A percentile compares a stretch with the other conserved stretches of the same genome.
phyloP scores from a whole-genome alignment of 2,329 filamentous ascomycete species.

The Calonectria honghensis region DNA sequence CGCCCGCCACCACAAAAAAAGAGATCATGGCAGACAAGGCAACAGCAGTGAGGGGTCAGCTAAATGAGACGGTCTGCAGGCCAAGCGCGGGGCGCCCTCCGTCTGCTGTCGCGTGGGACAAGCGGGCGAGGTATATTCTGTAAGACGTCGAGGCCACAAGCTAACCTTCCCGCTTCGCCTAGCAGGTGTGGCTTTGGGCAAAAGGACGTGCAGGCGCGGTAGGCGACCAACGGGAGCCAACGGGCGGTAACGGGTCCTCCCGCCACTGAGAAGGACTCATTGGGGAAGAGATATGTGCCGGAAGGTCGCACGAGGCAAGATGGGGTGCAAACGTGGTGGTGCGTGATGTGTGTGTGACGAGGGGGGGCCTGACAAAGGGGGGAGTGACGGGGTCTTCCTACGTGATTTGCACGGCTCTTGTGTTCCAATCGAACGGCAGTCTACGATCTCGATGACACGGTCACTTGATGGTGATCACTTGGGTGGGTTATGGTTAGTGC shows the following conservation, averaged over 20 bases:
- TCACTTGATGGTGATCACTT: conserved; percentile 30
- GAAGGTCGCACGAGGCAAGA: not conserved
- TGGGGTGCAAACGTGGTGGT: not conserved
- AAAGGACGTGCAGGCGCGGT: not conserved
- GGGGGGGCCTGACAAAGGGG: not conserved
- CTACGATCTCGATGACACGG: conserved; percentile 10
- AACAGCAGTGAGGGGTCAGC: conserved; percentile 35
- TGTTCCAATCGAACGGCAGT: conserved; percentile 3
- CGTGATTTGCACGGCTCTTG: conserved; percentile 26
- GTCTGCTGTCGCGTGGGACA: conserved; percentile 12
- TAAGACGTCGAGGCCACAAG: not conserved
- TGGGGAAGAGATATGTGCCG: not conserved
- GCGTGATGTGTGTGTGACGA: not conserved
- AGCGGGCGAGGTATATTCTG: conserved; percentile 17
- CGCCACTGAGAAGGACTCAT: conserved; percentile 22
- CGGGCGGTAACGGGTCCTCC: conserved; percentile 33
- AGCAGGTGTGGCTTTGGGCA: not conserved
- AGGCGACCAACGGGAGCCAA: conserved; percentile 29
- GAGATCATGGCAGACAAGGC: conserved; percentile 18
- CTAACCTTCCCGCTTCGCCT: not conserved
- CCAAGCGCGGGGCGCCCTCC: conserved; percentile 15
- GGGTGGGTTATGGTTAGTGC: not conserved
- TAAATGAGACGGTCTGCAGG: not conserved
- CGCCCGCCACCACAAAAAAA: not conserved
- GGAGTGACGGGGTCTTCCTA: not conserved